Percentiles rank a stretch among this genome's conserved stretches.
Conservation (phyloP, 2,329 filamentous ascomycete species). For the Monosporascus sp. region DNA sequence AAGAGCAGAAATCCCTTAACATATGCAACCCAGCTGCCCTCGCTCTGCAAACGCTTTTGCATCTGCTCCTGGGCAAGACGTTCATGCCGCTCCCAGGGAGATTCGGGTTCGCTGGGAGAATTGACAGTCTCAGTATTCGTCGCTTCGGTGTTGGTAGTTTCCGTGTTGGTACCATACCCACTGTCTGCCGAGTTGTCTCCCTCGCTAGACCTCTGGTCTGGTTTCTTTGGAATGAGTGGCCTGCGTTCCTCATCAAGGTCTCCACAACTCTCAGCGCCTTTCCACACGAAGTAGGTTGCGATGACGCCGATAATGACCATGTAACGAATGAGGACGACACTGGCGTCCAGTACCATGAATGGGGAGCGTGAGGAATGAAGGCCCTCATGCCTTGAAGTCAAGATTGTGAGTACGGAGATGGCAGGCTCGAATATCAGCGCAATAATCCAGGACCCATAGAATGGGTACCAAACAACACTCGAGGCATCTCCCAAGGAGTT, state of each 20-base stretch:
- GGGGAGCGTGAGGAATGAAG: neutral
- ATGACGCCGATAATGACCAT: slow-evolving; percentile 22
- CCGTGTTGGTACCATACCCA: slow-evolving; percentile 39
- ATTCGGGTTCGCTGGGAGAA: slow-evolving; percentile 40
- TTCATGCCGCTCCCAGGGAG: slow-evolving; percentile 47
- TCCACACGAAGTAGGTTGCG: slow-evolving; percentile 21
- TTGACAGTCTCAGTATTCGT: slow-evolving; percentile 25
- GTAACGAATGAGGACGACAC: slow-evolving; percentile 27
- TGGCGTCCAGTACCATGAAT: slow-evolving; percentile 19
- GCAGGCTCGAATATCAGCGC: slow-evolving; percentile 50
- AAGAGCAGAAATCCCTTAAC: slow-evolving; percentile 71
- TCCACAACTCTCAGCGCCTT: slow-evolving; percentile 12
- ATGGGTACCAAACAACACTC: slow-evolving; percentile 55
- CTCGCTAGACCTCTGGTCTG: slow-evolving; percentile 22
- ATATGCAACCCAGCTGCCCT: slow-evolving; percentile 74
- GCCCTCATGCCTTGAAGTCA: slow-evolving; percentile 6
- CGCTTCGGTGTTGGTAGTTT: slow-evolving; percentile 30
- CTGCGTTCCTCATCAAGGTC: slow-evolving; percentile 49
- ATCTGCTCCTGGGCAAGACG: slow-evolving; percentile 52
- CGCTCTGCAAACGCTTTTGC: slow-evolving; percentile 64
- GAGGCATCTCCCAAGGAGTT: slow-evolving; percentile 45
- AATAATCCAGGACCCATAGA: slow-evolving; percentile 56
- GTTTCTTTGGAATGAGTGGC: slow-evolving; percentile 44
- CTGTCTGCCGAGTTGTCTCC: slow-evolving; percentile 24
- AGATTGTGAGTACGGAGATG: slow-evolving; percentile 34